phyloP scores from a whole-genome alignment of 306 rosid species.

The Glycine tomentella region DNA sequence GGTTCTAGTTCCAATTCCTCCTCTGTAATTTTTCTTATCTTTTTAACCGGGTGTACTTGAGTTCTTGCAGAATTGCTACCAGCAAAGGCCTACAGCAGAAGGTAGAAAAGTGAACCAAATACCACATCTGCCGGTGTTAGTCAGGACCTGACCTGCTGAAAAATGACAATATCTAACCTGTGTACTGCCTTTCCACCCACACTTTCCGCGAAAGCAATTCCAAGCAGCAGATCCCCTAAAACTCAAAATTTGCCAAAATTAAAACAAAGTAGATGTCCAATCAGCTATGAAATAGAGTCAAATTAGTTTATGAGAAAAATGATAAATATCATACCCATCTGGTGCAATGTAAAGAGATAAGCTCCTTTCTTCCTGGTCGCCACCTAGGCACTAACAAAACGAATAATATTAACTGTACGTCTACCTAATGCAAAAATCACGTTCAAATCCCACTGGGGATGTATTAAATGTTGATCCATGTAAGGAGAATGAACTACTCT shows the following conservation, averaged over 20 bases:
- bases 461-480: conserved; percentile 22
- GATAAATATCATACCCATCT: conserved; percentile 66
- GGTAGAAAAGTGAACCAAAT: conserved; percentile 36
- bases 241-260: conserved; percentile 41
- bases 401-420: conserved; percentile 4
- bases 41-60: conserved; percentile 44
- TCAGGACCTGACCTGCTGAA: conserved; percentile 1
- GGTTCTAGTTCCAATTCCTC: conserved; percentile 77
- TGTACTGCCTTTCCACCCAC: conserved; percentile 90
- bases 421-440: conserved; percentile 5
- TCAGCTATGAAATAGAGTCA: conserved; percentile 15
- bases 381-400: conserved; percentile 80
- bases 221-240: conserved; percentile 75
- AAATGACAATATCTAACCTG: conserved; percentile 60
- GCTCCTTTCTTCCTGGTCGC: conserved; percentile 66
- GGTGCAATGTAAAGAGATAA: conserved; percentile 65
- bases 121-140: conserved; percentile 29
- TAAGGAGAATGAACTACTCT: conserved; percentile 30
- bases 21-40: conserved; percentile 66
- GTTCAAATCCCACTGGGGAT: background rate
- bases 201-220: conserved; percentile 80
- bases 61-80: conserved; percentile 44
- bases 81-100: conserved; percentile 70
- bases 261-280: conserved; percentile 32
- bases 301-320: conserved; percentile 20